phyloP scores from a whole-genome alignment of 176 grass and related monocot species.

The Avena sativa region DNA sequence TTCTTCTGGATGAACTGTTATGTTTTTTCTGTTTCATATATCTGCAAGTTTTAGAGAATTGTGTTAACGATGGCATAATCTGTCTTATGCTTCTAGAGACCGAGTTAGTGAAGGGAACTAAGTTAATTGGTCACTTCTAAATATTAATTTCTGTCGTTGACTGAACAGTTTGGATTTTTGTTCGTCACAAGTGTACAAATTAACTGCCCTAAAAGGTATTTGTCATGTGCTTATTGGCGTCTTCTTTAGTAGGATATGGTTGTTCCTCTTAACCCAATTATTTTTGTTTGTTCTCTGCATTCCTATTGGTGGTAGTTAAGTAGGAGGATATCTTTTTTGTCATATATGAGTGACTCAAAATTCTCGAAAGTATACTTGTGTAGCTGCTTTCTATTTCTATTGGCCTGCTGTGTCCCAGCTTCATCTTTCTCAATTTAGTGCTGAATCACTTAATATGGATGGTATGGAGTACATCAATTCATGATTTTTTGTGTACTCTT shows the following conservation, averaged over 20 bases:
- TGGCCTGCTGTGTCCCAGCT: constrained; percentile 27
- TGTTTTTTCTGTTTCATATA: neutral
- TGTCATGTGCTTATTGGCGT: neutral
- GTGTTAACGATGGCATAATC: constrained; percentile 40
- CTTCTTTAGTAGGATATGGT: constrained; percentile 26
- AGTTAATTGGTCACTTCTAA: neutral
- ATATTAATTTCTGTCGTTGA: no score
- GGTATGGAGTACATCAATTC: neutral
- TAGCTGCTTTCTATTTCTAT: neutral
- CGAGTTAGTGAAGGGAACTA: constrained; percentile 40
- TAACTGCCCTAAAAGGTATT: neutral
- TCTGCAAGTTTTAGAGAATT: constrained; percentile 44
- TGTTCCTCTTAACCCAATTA: neutral
- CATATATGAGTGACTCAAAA: constrained; percentile 26
- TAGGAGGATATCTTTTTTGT: constrained; percentile 33
- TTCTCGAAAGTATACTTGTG: neutral
- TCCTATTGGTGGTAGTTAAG: constrained; percentile 22
- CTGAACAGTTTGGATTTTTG: neutral
- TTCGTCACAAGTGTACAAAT: neutral
- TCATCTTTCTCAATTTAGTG: constrained; percentile 1
- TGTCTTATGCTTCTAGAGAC: constrained; percentile 26
- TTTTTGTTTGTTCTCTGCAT: constrained; percentile 31
- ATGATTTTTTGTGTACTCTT: neutral
- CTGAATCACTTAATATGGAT: neutral
- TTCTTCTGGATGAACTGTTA: neutral